Evolutionary conservation across 441 rosid genomes (phyloP), one percentile per base, ranked within the genome.

Genomic region (Brassica hybrid): DNA sequence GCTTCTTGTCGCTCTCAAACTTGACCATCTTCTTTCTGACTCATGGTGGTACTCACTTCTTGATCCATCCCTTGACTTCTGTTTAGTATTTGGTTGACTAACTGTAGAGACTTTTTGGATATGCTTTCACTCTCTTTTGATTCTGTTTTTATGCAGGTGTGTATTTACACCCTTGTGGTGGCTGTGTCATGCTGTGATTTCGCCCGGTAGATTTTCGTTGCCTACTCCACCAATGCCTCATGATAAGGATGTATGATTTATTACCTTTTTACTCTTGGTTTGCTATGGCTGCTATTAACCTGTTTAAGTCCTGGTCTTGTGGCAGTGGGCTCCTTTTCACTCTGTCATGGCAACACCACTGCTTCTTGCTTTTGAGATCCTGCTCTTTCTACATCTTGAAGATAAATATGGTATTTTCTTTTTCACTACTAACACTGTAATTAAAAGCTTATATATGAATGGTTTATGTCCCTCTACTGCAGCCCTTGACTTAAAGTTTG

Each of bases 281-380:
- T 45, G 23, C 6, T 7, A 7, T 67, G 63, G 11, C 32, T 27
- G 32, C 32, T 27, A 0, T 27, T 27, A 27, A 50, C 16, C 43
- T 59, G 65, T 56, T 23, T n/a, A 32, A 27, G 32, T 27, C 1
- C 18, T 79, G 59, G 76, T 57, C 38, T 71, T 88, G 78, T 80
- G 76, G 80, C 89, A 89, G 94, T 89, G 90, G 91, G 91, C 93
- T 59, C 91, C 93, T 18, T 83, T 79, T 78, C 91, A 89, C 18
- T 79, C 90, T 4, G 77, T 76, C 41, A 74, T 81, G 79, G 90
- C 93, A 1, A 76, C 83, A 2, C 91, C 94, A 1, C 79, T 88
- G 79, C 83, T 89, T 83, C 86, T 89, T 67, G 89, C 90, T 72
- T 89, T 89, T 71, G 91, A 88, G 72, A 81, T 89, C 27, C 85